A percentile compares a stretch with the other conserved stretches of the same genome.
These are phyloP conservation scores for Paramecium sonneborni DNA, from an alignment of 73 alveolate species.

Conservation along the genomic window DNA sequence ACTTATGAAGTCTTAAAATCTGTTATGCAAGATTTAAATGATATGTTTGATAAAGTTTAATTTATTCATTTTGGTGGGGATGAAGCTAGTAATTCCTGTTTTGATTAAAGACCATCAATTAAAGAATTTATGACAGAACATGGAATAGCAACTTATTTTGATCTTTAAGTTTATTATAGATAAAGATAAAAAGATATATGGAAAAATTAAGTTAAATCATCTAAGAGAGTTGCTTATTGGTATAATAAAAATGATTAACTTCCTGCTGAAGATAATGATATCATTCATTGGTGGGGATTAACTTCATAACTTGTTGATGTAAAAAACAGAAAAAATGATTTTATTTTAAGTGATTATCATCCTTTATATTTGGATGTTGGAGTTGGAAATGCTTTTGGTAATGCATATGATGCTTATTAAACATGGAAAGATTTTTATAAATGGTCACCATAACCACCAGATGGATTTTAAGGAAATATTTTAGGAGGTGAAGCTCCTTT, in stretches of 20 bases:
- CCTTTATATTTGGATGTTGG: constrained; percentile 60
- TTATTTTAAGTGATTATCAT: constrained; percentile 53
- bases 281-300: constrained; percentile 69
- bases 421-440: constrained; percentile 61
- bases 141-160: constrained; percentile 44
- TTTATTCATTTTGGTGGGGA: constrained; percentile 69
- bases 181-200: constrained; percentile 49
- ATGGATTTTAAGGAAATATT: constrained; percentile 48
- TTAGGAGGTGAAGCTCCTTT: constrained; percentile 63
- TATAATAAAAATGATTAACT: constrained; percentile 39
- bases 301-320: constrained; percentile 9
- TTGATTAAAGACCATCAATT: constrained; percentile 56
- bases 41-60: constrained; percentile 18
- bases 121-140: constrained; percentile 50
- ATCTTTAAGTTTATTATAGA: constrained; percentile 59
- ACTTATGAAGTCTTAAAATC: constrained; percentile 47
- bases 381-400: constrained; percentile 65
- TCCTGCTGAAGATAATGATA: constrained; percentile 67
- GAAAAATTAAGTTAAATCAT: constrained; percentile 28
- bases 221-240: constrained; percentile 58
- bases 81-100: constrained; percentile 57
- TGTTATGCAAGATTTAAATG: constrained; percentile 51
- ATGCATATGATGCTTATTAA: constrained; percentile 26
- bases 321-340: background rate
- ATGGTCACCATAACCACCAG: constrained; percentile 50